Conservation (phyloP, 2,329 filamentous ascomycete species). For the Exserohilum rostratum region DNA sequence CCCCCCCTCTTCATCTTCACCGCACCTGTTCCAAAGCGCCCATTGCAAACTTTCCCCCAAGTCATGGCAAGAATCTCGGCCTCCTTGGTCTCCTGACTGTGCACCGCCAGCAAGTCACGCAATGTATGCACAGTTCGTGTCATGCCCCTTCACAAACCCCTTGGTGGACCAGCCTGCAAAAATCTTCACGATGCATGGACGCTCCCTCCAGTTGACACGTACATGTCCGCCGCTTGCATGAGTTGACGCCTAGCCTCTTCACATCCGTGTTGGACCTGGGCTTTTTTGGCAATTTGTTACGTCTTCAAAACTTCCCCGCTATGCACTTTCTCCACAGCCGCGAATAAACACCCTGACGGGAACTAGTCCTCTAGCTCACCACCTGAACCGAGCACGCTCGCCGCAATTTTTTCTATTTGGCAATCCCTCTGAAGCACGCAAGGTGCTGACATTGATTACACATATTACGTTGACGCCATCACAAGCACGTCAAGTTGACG, state of each 20-base stretch:
- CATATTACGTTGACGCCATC: not conserved
- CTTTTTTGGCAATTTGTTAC: constrained; percentile 44
- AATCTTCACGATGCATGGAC: constrained; percentile 28
- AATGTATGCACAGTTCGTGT: constrained; percentile 1
- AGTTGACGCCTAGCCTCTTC: constrained; percentile 23
- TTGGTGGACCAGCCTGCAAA: constrained; percentile 23
- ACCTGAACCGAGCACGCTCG: constrained; percentile 27
- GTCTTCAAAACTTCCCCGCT: constrained; percentile 47
- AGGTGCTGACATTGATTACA: not conserved
- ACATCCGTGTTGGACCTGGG: constrained; percentile 25
- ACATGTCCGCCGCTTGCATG: constrained; percentile 26
- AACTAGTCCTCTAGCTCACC: constrained; percentile 38
- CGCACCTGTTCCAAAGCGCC: not conserved
- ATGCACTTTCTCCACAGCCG: constrained; percentile 35
- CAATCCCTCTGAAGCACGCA: not conserved
- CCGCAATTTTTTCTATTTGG: not conserved
- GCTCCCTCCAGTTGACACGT: constrained; percentile 24
- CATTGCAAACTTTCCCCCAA: not conserved
- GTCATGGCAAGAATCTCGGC: not conserved
- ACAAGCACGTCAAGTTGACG: not conserved
- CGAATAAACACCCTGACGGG: constrained; percentile 28
- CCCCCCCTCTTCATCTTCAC: not conserved
- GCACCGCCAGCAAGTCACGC: not conserved
- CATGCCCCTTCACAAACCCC: constrained; percentile 9
- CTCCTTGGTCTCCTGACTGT: not conserved